These are phyloP conservation scores for Aspergillus ustus DNA, from an alignment of 2,329 filamentous ascomycete species.

Conservation along the genomic window DNA sequence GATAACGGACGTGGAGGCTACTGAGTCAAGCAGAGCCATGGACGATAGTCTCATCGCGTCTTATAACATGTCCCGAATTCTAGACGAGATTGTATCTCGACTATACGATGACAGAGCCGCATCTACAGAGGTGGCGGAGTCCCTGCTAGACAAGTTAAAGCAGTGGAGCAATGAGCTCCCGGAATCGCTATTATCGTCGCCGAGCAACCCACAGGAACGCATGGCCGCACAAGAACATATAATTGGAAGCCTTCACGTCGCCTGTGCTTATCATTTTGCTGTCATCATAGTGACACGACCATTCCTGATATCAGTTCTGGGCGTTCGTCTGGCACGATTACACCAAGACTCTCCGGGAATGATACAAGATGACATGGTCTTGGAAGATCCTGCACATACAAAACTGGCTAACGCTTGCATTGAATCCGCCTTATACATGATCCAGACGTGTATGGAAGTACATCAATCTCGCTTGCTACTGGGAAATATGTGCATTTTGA, in stretches of 20 bases:
- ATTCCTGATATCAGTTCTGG: conserved; percentile 57
- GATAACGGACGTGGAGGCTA: conserved; percentile 29
- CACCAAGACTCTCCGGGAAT: conserved; percentile 31
- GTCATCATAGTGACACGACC: conserved; percentile 62
- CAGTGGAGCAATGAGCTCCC: conserved; percentile 54
- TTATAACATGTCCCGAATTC: conserved; percentile 49
- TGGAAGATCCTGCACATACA: conserved; percentile 36
- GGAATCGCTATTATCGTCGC: conserved; percentile 31
- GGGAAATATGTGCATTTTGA: conserved; percentile 64
- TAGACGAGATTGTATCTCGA: conserved; percentile 51
- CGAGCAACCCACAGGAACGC: conserved; percentile 24
- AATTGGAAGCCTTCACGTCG: conserved; percentile 59
- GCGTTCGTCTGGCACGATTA: conserved; percentile 39
- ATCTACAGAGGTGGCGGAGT: conserved; percentile 42
- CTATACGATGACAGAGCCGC: conserved; percentile 48
- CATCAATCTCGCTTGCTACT: conserved; percentile 51
- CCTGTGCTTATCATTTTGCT: conserved; percentile 63
- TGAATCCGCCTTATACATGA: conserved; percentile 60
- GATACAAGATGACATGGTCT: conserved; percentile 15
- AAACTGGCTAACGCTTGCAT: conserved; percentile 58
- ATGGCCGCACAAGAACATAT: conserved; percentile 38
- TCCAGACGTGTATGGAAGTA: conserved; percentile 58
- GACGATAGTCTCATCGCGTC: conserved; percentile 45
- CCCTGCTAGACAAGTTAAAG: conserved; percentile 49
- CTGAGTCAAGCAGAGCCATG: conserved; percentile 28